phyloP scores from a whole-genome alignment of 2,329 filamentous ascomycete genomes.

The Stachybotrys elegans region DNA sequence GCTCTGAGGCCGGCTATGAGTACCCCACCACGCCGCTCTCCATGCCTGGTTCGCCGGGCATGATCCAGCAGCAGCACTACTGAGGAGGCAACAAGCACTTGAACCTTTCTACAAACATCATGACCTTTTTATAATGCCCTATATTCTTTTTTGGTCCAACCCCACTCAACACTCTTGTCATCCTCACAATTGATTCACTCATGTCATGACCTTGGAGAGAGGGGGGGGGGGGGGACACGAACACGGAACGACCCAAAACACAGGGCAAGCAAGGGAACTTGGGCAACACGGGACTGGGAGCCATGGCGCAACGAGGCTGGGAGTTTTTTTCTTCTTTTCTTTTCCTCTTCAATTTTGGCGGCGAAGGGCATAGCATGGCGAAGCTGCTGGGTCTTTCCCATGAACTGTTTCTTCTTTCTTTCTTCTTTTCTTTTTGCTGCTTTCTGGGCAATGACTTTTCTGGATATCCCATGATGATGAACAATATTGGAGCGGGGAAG shows the following conservation, averaged over 20 bases:
- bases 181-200: not conserved
- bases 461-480: too few species aligned
- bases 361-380: not conserved
- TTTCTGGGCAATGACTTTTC: too few species aligned
- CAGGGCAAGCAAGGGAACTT: not conserved
- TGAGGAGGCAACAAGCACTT: not conserved
- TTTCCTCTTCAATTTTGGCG: not conserved
- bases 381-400: not conserved
- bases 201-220: not conserved
- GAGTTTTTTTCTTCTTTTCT: not conserved
- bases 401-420: not conserved
- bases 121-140: not conserved
- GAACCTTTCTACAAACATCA: not conserved
- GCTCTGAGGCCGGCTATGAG: slow-evolving; percentile 57
- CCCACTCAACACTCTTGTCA: not conserved
- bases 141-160: too few species aligned
- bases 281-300: not conserved
- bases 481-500: too few species aligned
- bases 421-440: not conserved
- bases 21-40: slow-evolving; percentile 68
- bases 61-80: slow-evolving; percentile 20
- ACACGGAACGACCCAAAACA: too few species aligned
- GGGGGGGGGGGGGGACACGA: too few species aligned
- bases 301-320: not conserved
- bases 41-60: slow-evolving; percentile 64